Evolutionary conservation across 1,139 yeast genomes (phyloP).

Genomic region (Zygoascus hellenicus): DNA sequence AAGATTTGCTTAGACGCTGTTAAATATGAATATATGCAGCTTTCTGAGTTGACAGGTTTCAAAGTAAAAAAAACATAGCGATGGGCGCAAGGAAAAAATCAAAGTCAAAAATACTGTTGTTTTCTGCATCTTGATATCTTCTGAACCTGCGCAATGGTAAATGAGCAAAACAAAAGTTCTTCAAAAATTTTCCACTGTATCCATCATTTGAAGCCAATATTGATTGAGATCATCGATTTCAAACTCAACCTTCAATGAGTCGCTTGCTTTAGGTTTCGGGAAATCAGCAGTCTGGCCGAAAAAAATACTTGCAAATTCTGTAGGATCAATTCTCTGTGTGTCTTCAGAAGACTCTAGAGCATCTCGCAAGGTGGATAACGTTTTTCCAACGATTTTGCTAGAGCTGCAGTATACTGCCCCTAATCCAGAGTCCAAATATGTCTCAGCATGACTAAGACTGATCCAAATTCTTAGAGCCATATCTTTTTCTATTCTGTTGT

Average conservation of each 20-base stretch:
- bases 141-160: too few species aligned
- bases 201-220: constrained; percentile 10
- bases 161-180: too few species aligned
- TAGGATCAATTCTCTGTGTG: constrained; percentile 5
- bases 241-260: not conserved
- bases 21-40: too few species aligned
- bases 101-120: too few species aligned
- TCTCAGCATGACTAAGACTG: constrained; percentile 12
- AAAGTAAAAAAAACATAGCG: too few species aligned
- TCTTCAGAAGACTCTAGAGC: constrained; percentile 1
- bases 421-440: constrained; percentile 13
- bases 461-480: constrained; percentile 14
- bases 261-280: not conserved
- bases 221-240: constrained; percentile 6
- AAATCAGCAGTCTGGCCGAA: constrained; percentile 6
- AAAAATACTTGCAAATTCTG: constrained; percentile 9
- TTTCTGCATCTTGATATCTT: too few species aligned
- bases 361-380: constrained; percentile 7
- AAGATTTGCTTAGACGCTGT: too few species aligned
- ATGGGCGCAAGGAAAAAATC: too few species aligned
- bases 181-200: not conserved
- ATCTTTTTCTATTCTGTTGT: constrained; percentile 9
- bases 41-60: too few species aligned
- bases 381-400: constrained; percentile 9
- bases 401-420: constrained; percentile 6